These are phyloP conservation scores for Yamadazyma dendronema DNA, from an alignment of 1,139 yeast species.

Conservation along the genomic window DNA sequence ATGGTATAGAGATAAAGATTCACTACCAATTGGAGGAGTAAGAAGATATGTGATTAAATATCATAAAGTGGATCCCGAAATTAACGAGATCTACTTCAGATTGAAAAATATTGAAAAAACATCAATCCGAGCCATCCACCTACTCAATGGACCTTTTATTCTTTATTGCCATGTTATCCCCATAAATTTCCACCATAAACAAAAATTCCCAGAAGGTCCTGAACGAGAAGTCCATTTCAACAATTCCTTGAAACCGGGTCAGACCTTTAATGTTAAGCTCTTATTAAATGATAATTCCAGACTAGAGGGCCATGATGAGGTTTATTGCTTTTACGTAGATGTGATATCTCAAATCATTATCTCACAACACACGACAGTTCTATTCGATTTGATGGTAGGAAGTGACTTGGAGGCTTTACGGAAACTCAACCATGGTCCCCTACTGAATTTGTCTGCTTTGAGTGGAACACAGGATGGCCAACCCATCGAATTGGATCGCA, in stretches of 20 bases:
- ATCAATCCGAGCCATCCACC: slow-evolving; percentile 52
- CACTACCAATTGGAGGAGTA: slow-evolving; percentile 39
- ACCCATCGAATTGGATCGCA: slow-evolving; percentile 10
- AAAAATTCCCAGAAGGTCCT: slow-evolving; percentile 26
- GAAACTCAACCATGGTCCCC: slow-evolving; percentile 27
- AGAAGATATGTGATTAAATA: slow-evolving; percentile 33
- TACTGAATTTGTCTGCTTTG: slow-evolving; percentile 15
- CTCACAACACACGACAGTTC: slow-evolving; percentile 60
- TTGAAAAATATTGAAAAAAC: slow-evolving; percentile 52
- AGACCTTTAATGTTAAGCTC: slow-evolving; percentile 48
- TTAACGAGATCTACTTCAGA: slow-evolving; percentile 31
- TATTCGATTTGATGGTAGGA: slow-evolving; percentile 67
- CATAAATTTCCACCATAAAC: slow-evolving; percentile 38
- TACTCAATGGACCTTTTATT: slow-evolving; percentile 59
- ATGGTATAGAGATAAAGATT: slow-evolving; percentile 43
- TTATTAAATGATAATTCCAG: slow-evolving; percentile 46
- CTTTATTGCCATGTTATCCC: slow-evolving; percentile 62
- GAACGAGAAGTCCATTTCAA: slow-evolving; percentile 34
- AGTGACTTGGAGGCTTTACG: slow-evolving; percentile 33
- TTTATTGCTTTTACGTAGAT: slow-evolving; percentile 76
- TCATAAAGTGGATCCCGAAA: slow-evolving; percentile 19
- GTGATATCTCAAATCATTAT: slow-evolving; percentile 81
- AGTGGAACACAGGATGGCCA: slow-evolving; percentile 7
- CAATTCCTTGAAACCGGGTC: slow-evolving; percentile 61
- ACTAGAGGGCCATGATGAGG: slow-evolving; percentile 10